Base-by-base conservation (phyloP, 805 yeast species). In the Candida peoriensis region DNA sequence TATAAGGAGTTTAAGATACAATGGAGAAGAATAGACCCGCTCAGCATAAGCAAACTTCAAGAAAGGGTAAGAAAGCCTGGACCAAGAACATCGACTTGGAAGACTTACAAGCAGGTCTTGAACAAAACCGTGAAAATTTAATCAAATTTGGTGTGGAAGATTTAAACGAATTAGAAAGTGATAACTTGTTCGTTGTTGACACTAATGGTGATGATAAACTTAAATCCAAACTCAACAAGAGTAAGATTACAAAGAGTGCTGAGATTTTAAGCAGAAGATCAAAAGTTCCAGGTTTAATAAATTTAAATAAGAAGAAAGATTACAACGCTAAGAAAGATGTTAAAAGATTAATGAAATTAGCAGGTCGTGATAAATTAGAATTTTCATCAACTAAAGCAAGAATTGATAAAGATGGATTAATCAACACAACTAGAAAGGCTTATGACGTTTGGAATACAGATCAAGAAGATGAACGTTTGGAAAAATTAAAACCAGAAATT, bases 11-110 rank as follows among this genome's bases (percentile, higher is more conserved):
- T 12, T n/a, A 23, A 13, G n/a, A 6, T 23, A 25, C n/a, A 25
- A 47, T 60, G 68, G 66, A 61, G 42, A 44, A 60, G 5, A 60
- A 61, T 34, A 70, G 77, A 57, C 86, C 89, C 11, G 57, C 74
- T 16, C 78, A 72, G 47, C 70, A 68, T 47, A 64, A 64, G 28
- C 96, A 89, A 61, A 54, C 82, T 5, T 87, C 96, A 7, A 73
- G 97, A 53, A 93, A 93, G 66, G 95, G 96, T 28, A 90, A 85
- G 70, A 81, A 74, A 56, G 78, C 95, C 5, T 86, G 97, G 94
- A 76, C 95, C 57, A 87, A 87, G 61, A 86, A 93, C 59, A 83
- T 93, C 39, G 95, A 93, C 57, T 64, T 93, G 14, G 78, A 76
- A 17, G 96, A 87, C 44, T 66, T 93, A 32, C 87, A 83, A 52